Evolutionary conservation across 208 protist species (phyloP).

Genomic region (Porcisia deanei): DNA sequence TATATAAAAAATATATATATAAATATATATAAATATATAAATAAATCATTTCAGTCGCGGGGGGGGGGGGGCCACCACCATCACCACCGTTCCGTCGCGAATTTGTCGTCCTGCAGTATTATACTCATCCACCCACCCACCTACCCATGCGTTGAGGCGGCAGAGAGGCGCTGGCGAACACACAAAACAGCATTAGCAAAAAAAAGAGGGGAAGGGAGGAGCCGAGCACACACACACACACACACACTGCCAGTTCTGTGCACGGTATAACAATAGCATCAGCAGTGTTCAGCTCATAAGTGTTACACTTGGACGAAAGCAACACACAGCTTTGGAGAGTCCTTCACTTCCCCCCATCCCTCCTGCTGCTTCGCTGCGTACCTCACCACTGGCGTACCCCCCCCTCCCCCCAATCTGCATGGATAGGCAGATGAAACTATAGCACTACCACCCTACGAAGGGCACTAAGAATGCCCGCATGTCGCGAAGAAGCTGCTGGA

Average conservation of each 20-base stretch:
- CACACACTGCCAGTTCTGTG: not conserved
- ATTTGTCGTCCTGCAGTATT: too few relatives aligned
- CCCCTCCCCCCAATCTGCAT: not conserved
- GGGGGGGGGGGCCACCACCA: too few relatives aligned
- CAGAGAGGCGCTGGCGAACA: not conserved
- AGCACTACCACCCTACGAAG: constrained; percentile 20
- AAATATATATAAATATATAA: too few relatives aligned
- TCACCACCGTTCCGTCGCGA: too few relatives aligned
- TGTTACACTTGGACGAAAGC: not conserved
- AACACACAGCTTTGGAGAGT: not conserved
- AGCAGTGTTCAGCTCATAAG: not conserved
- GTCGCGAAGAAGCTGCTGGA: not conserved
- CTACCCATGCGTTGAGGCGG: too few relatives aligned
- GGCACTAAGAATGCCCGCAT: constrained; percentile 4
- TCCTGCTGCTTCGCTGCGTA: not conserved
- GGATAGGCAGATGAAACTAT: not conserved
- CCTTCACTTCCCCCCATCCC: not conserved
- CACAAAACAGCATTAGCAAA: not conserved
- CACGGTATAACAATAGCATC: not conserved
- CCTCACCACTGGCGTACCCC: not conserved
- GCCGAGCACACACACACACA: not conserved
- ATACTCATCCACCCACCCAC: too few relatives aligned
- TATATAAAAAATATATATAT: too few relatives aligned
- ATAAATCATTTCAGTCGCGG: too few relatives aligned
- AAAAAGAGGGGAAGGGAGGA: not conserved